Base-by-base conservation (phyloP, 2,329 filamentous ascomycete species). In the Colletotrichum brevisporum region DNA sequence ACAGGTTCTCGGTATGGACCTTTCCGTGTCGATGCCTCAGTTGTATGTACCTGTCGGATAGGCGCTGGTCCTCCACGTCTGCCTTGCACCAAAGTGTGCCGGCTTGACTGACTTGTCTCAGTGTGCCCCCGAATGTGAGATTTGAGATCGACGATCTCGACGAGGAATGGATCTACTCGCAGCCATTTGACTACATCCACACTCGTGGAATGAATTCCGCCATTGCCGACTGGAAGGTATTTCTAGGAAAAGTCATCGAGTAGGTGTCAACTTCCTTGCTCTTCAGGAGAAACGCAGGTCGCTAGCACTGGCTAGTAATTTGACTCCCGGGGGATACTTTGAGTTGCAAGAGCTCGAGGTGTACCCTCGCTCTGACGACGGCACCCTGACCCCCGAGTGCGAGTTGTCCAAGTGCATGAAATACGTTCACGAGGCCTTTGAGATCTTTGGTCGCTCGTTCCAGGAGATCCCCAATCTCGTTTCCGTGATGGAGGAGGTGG, bases 121-220 rank as follows among this genome's bases (percentile, higher is more conserved):
- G 80, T 73, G 75, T 84, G n/a, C 80, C 80, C 0, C 77, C 77
- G 1, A 83, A 82, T 63, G 70, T 80, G 2, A 70, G 73, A 12
- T 83, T 83, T 60, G 74, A 80, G 66, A 76, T 83, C 57, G 81
- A 83, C 59, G 79, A 82, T 65, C 36, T 75, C 2, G 71, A 76
- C 58, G 54, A 74, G 16, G 71, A 73, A 13, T 75, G 72, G 73
- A 71, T 73, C 3, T 76, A 70, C 65, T 81, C 83, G 2, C 74
- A 80, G 4, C 78, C 83, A 56, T 88, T 88, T 74, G 88, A 90
- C 77, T 87, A 86, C 73, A 86, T 91, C 71, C 89, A 90, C 74
- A 85, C 84, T 5, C 84, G 86, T 47, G 81, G 87, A 71, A 80
- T 90, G 72, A 80, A 84, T 2, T 88, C 88, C 57, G 82, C 83